These are phyloP conservation scores for Clarireedia paspali DNA, from an alignment of 2,329 filamentous ascomycete species.

Conservation along the genomic window DNA sequence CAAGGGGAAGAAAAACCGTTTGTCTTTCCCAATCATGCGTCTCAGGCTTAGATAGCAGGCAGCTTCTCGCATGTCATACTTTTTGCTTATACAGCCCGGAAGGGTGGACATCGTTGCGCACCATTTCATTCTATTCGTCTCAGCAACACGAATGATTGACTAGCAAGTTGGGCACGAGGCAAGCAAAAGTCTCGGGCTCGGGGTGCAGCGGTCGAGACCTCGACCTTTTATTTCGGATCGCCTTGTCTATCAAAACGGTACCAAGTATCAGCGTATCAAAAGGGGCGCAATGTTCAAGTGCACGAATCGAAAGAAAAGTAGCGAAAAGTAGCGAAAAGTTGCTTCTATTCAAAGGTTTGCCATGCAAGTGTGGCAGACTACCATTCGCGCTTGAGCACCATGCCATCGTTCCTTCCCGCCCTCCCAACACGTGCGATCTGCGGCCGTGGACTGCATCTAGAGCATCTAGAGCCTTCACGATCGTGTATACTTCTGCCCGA, in stretches of 20 bases:
- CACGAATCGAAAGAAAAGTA: neutral
- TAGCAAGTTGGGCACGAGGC: neutral
- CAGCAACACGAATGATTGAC: neutral
- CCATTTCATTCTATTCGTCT: neutral
- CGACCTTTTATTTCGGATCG: neutral
- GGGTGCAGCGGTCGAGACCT: neutral
- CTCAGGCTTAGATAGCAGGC: neutral
- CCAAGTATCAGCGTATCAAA: no score
- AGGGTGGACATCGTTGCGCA: neutral
- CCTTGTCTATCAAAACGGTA: no score
- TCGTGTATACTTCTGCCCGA: neutral
- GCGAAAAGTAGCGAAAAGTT: neutral
- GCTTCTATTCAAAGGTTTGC: neutral
- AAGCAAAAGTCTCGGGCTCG: neutral
- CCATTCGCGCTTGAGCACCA: neutral
- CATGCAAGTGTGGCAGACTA: slow-evolving; percentile 8
- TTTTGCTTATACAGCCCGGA: neutral
- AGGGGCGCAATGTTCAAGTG: no score
- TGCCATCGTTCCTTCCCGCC: neutral
- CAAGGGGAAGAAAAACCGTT: no score
- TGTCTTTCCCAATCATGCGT: neutral
- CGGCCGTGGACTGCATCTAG: neutral
- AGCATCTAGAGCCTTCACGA: neutral
- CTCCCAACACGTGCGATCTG: neutral
- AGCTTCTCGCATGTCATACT: neutral